These are phyloP conservation scores for Artomyces pyxidatus DNA, from an alignment of 768 basidiomycete species.

Conservation along the genomic window DNA sequence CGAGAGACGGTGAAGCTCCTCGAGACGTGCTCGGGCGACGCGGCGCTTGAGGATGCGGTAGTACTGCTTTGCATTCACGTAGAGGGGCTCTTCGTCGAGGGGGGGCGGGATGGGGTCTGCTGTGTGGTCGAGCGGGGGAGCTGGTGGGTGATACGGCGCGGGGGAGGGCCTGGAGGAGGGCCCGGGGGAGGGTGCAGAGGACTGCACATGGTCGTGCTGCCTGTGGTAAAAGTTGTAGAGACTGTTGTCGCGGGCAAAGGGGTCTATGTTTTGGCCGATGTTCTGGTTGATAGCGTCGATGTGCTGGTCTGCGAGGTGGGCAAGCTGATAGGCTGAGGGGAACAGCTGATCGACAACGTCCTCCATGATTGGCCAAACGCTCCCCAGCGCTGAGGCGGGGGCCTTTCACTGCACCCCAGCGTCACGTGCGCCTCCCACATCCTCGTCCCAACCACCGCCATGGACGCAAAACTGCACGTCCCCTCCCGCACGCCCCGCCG, in stretches of 20 bases:
- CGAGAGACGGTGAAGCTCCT: slow-evolving; percentile 90
- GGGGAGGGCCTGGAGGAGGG: slow-evolving; percentile 24
- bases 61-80: slow-evolving; percentile 99
- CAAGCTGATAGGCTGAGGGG: slow-evolving; percentile 45
- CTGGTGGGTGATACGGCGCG: slow-evolving; percentile 17
- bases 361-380: slow-evolving; percentile 21
- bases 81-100: slow-evolving; percentile 90
- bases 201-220: slow-evolving; percentile 12
- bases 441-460: slow-evolving; percentile 18
- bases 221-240: slow-evolving; percentile 16
- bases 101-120: slow-evolving; percentile 23
- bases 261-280: slow-evolving; percentile 8
- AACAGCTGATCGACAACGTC: slow-evolving; percentile 57
- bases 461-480: slow-evolving; percentile 35
- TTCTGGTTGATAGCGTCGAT: slow-evolving; percentile 25
- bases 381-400: background rate
- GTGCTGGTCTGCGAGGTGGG: slow-evolving; percentile 27
- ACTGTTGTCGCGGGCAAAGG: slow-evolving; percentile 8
- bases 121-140: slow-evolving; percentile 6
- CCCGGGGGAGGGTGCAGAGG: slow-evolving; percentile 6
- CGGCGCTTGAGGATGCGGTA: slow-evolving; percentile 96
- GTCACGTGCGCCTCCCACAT: background rate
- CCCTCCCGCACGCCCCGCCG: background rate
- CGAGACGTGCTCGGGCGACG: slow-evolving; percentile 81
- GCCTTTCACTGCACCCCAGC: background rate